Percentiles rank a stretch among this genome's conserved stretches.
Evolutionary conservation across 495 filamentous ascomycete species (phyloP).

Genomic region (Gamarada debralockiae): DNA sequence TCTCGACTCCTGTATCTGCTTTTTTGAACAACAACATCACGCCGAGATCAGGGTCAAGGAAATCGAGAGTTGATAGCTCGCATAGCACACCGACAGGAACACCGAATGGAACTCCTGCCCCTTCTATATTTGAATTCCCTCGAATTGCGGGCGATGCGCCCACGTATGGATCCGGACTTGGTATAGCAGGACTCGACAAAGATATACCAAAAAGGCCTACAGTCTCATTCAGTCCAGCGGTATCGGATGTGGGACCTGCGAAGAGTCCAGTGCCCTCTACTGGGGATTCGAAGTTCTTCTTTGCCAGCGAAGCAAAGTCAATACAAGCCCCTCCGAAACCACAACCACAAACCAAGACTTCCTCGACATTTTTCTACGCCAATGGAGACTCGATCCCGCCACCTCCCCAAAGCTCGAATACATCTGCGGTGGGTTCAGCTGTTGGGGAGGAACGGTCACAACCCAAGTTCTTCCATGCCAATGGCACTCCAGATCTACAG

Average conservation of each 20-base stretch:
- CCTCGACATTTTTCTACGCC: conserved; percentile 55
- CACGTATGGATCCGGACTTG: conserved; percentile 15
- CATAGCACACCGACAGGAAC: conserved; percentile 57
- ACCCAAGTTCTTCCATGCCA: conserved; percentile 76
- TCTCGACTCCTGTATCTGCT: conserved; percentile 45
- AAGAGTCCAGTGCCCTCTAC: conserved; percentile 24
- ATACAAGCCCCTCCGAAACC: conserved; percentile 21
- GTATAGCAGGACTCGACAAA: conserved; percentile 25
- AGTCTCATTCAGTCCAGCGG: conserved; percentile 26
- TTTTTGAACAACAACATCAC: conserved; percentile 66
- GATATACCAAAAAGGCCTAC: conserved; percentile 29
- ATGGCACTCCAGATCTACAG: conserved; percentile 43
- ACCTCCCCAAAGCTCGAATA: conserved; percentile 28
- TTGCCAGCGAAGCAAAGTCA: conserved; percentile 65
- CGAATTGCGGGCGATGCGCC: conserved; percentile 14
- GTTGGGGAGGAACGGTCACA: conserved; percentile 22
- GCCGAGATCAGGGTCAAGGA: conserved; percentile 65
- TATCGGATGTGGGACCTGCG: conserved; percentile 18
- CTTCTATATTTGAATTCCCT: conserved; percentile 27
- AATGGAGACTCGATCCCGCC: conserved; percentile 37
- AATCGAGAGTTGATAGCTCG: conserved; percentile 59
- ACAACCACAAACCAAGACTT: conserved; percentile 27
- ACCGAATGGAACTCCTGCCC: conserved; percentile 35
- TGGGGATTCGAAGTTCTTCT: conserved; percentile 63
- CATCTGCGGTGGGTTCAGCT: conserved; percentile 28